Evolutionary conservation across 768 basidiomycete genomes (phyloP).

Genomic region (Suillus paluster): DNA sequence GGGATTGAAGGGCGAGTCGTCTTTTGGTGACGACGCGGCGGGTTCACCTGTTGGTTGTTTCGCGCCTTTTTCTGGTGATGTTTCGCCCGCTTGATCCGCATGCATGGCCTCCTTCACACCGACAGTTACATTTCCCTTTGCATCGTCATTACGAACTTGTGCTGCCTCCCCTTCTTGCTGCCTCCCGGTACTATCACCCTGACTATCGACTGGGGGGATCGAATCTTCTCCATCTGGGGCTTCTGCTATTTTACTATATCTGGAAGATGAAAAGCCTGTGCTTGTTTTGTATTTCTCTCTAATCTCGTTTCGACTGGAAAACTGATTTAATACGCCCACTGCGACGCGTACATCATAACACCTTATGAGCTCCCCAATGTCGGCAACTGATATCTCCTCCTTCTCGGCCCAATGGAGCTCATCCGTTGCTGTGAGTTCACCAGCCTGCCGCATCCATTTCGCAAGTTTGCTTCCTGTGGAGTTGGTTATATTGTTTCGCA

Average conservation of each 20-base stretch:
- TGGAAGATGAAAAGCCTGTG: not conserved
- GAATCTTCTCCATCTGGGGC: not conserved
- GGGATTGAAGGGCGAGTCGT: slow-evolving; percentile 36
- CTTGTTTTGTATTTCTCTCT: not conserved
- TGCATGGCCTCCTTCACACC: not conserved
- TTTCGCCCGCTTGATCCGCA: not conserved
- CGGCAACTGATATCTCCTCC: slow-evolving; percentile 24
- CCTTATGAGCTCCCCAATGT: slow-evolving; percentile 22
- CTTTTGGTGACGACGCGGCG: not conserved
- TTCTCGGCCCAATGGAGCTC: slow-evolving; percentile 27
- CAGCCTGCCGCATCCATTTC: slow-evolving; percentile 12
- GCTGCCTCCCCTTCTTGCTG: not conserved
- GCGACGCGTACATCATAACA: slow-evolving; percentile 13
- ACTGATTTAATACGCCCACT: not conserved
- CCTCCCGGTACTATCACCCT: not conserved
- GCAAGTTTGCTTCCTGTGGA: slow-evolving; percentile 27
- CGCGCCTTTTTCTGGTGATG: not conserved
- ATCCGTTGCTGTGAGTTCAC: slow-evolving; percentile 18
- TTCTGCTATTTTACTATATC: not conserved
- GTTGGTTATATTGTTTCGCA: slow-evolving; percentile 5
- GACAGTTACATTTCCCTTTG: not conserved
- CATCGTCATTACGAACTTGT: not conserved
- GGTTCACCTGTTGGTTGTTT: not conserved
- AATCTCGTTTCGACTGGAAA: slow-evolving; percentile 10
- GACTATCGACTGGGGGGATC: not conserved